Percentiles rank a stretch among this genome's conserved stretches.
Conservation (phyloP, 1,284 basidiomycete genomes). For the Sanguinoderma infundibulare region DNA sequence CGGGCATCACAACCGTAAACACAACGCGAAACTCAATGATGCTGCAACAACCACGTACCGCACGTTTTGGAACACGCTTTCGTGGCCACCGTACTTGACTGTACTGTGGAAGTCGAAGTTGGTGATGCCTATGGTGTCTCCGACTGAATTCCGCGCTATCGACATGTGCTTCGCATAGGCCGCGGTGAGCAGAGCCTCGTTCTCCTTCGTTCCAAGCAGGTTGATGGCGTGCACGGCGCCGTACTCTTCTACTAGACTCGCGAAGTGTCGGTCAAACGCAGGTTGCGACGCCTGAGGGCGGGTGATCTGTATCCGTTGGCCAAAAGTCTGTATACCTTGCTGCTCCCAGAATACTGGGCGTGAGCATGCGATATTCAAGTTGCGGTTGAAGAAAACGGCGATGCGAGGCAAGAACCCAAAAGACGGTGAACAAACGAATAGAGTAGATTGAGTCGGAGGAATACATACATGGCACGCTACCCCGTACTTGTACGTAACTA, state of each 20-base stretch:
- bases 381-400: neutral
- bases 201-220: conserved; percentile 89
- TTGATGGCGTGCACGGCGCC: conserved; percentile 85
- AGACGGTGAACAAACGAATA: conserved; percentile 16
- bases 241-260: conserved; percentile 85
- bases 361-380: neutral
- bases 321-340: conserved; percentile 89
- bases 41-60: conserved; percentile 45
- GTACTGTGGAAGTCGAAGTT: conserved; percentile 95
- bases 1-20: neutral
- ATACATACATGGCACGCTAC: conserved; percentile 87
- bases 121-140: conserved; percentile 73
- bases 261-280: conserved; percentile 94
- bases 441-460: conserved; percentile 13
- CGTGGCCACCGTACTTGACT: conserved; percentile 86
- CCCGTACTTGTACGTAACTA: conserved; percentile 92
- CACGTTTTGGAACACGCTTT: conserved; percentile 81
- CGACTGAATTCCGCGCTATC: conserved; percentile 59
- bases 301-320: conserved; percentile 90
- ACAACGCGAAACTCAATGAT: neutral
- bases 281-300: conserved; percentile 96
- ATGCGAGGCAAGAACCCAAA: conserved; percentile 20
- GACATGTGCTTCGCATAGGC: conserved; percentile 84
- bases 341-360: conserved; percentile 95
- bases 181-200: conserved; percentile 83